phyloP scores from a whole-genome alignment of 495 filamentous ascomycete genomes.

The Hypomontagnella submonticulosa region DNA sequence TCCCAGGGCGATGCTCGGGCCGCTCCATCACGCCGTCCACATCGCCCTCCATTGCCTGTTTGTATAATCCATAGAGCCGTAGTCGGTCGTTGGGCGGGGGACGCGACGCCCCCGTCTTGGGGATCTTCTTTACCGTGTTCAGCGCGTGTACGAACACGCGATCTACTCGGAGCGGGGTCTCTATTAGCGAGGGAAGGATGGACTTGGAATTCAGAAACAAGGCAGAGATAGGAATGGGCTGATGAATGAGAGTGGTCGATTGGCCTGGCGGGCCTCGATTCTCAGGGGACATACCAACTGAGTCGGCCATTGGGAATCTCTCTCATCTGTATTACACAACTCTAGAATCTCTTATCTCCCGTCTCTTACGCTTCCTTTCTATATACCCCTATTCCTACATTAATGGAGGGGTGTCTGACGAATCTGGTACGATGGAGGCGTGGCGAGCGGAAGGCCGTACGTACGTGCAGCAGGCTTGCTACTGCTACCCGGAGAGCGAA shows the following conservation, averaged over 20 bases:
- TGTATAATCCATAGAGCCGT: constrained; percentile 96
- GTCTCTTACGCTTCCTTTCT: constrained; percentile 6
- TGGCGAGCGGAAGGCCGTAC: constrained; percentile 30
- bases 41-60: constrained; percentile 98
- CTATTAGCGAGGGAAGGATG: constrained; percentile 30
- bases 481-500: constrained; percentile 17
- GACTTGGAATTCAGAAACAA: constrained; percentile 34
- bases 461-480: constrained; percentile 22
- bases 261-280: constrained; percentile 24
- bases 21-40: constrained; percentile 92
- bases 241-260: constrained; percentile 19
- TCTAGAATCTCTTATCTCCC: constrained; percentile 16
- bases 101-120: constrained; percentile 87
- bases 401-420: constrained; percentile 10
- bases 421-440: constrained; percentile 26
- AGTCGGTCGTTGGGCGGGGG: constrained; percentile 87
- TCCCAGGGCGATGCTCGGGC: constrained; percentile 63
- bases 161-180: constrained; percentile 64
- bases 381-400: constrained; percentile 33
- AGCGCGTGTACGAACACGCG: constrained; percentile 98
- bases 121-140: constrained; percentile 97
- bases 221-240: constrained; percentile 27
- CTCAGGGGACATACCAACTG: constrained; percentile 56
- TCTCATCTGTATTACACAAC: constrained; percentile 32
- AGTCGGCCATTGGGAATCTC: constrained; percentile 58